Evolutionary conservation across 257 asterid species (phyloP), one percentile per base, ranked within the genome.

Genomic region (Scutellaria baicalensis): DNA sequence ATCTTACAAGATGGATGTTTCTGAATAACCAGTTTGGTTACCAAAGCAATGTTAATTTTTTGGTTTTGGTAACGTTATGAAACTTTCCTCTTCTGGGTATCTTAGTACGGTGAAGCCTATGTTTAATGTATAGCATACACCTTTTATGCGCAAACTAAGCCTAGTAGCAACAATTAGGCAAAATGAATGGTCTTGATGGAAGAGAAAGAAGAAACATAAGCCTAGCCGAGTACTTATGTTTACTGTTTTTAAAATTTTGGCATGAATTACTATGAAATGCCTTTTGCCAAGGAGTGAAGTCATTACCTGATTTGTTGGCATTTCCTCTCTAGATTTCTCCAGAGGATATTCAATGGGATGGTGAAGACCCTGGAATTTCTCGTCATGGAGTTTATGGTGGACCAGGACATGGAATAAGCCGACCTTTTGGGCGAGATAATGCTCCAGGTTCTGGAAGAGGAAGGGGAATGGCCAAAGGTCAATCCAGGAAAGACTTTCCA

Each of bases 361-460:
- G 87, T 51, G 87, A 80, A 70, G 85, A 84, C 40, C 87, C 82
- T 59, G 82, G 83, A 49, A 65, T 82, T 42, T 75, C 84, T 73
- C 81, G 74, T 55, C 83, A 74, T 59, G 82, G 76, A 63, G 80
- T 84, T 51, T 69, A 66, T 74, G 80, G 75, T 67, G 89, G 87
- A 60, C 61, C 84, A 13, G 79, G 80, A 49, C 83, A 33, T 67
- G 84, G 80, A 70, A 74, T 75, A 69, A 74, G 70, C 72, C 79
- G 80, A 59, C 76, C 83, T 64, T 54, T 56, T 47, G 60, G 76
- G 61, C 77, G 80, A 52, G 83, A 79, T 71, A 75, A 66, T 66
- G 77, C 69, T 64, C 78, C 83, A 12, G 86, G 86, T 78, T 54
- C 77, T 8, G 89, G 90, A 73, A 82, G 86, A 78, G 95, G 92